Evolutionary conservation across 2,329 filamentous ascomycete species (phyloP), one percentile per base, ranked within the genome.

Genomic region (Pezicula radicicola): DNA sequence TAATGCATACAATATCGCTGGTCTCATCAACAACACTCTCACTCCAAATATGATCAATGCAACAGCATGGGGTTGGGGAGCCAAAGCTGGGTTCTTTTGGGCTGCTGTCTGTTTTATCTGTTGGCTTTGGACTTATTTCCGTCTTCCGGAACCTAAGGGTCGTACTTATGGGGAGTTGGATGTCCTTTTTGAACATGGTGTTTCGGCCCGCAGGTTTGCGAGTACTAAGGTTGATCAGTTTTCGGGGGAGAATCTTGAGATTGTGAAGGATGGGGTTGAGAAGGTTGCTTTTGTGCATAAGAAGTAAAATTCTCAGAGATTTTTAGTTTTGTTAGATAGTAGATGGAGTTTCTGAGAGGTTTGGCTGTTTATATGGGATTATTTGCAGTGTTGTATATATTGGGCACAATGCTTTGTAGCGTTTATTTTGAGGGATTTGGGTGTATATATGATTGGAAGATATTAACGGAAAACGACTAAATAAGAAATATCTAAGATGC

Each of bases 1-100:
- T 49, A 87, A 88, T 60, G 73, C 89, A 58, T 95, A 85, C 80
- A 95, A 70, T 10, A 50, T 71, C 9, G 64, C 68, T 48, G 69
- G 69, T 12, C 52, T 60, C 25, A 33, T 61, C 36, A 54, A 46
- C 37, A 41, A 48, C 6, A 44, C 7, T 73, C 93, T 63, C 73
- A 91, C 67, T 84, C 95, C 69, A 88, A 90, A 39, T 91, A 94
- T 75, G 52, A 28, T 61, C 4, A 74, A 75, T 54, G 90, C 91
- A 0, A 78, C 76, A 1, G 87, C 84, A 0, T 95, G 91, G 90
- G 76, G 93, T 70, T 95, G 90, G 90, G 78, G 83, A 55, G 94
- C 92, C 70, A 93, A 81, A 63, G 81, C 90, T 1, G 90, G 89
- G 27, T 94, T 95, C 72, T 94, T 95, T 75, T 95, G 90, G 90